Conservation (phyloP, 768 basidiomycete species). For the Floccularia luteovirens region DNA sequence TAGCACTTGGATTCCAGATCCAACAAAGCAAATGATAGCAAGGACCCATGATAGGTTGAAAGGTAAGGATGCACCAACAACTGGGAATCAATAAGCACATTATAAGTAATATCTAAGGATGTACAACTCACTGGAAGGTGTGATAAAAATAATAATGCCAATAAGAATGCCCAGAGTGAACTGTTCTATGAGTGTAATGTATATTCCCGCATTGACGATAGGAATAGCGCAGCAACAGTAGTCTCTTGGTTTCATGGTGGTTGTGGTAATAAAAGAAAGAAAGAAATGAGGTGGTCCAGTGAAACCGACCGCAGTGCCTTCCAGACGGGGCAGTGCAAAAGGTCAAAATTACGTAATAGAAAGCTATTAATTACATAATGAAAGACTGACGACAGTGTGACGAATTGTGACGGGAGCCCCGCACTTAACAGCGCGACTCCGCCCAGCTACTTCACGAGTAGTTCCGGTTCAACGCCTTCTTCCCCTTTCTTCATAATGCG, state of each 20-base stretch:
- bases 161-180: constrained; percentile 55
- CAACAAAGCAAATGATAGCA: constrained; percentile 67
- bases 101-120: not conserved
- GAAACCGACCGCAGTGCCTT: too few relatives aligned
- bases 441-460: too few relatives aligned
- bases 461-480: too few relatives aligned
- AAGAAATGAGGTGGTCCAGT: constrained; percentile 9
- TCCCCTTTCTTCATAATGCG: constrained; percentile 8
- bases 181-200: constrained; percentile 73
- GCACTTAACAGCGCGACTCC: too few relatives aligned
- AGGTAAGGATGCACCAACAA: constrained; percentile 84
- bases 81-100: constrained; percentile 24
- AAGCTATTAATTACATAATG: too few relatives aligned
- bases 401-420: too few relatives aligned
- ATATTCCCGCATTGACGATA: constrained; percentile 85
- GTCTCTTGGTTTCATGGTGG: constrained; percentile 66
- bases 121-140: constrained; percentile 70
- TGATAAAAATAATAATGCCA: constrained; percentile 69
- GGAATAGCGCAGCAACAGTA: constrained; percentile 95
- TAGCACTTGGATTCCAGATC: constrained; percentile 68
- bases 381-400: too few relatives aligned
- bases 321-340: too few relatives aligned
- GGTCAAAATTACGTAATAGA: too few relatives aligned
- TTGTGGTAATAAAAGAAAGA: constrained; percentile 18
- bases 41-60: constrained; percentile 69